Evolutionary conservation across 768 basidiomycete genomes (phyloP), one percentile per base, ranked within the genome.

Genomic region (Trametes maxima): DNA sequence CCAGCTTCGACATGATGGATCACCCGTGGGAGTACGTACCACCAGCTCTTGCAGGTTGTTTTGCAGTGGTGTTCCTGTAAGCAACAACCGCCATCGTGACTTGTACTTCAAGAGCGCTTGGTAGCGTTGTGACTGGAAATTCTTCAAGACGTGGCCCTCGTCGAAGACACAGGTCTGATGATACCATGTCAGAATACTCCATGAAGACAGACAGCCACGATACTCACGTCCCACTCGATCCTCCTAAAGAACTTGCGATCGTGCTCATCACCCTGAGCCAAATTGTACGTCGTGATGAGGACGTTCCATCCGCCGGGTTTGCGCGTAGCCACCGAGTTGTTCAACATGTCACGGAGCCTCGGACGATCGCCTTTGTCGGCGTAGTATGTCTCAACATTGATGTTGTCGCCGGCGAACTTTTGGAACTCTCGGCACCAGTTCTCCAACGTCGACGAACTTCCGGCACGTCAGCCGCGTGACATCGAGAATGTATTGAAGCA

Each of bases 361-460:
- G 83, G 77, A 21, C 97, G 86, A 53, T 98, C 95, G 13, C 89
- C 87, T 76, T 97, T 97, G 28, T 88, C 84, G 5, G 94, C 97
- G 67, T 98, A 99, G 73, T 98, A 99, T 13, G 92, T 92, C 70
- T 91, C 88, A 6, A 98, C 85, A 17, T 85, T 80, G 71, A 99
- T 88, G 6, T 82, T 81, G 5, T 95, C 95, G 5, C 57, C 62
- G 2, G 91, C 91, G 69, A 99, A 99, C 36, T 87, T 86, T 24
- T 86, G 84, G 70, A 99, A 98, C 75, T 99, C 97, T 66, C 97
- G 85, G 73, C 94, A 91, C 97, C 97, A 99, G 69, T 99, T 99
- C 74, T 99, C 97, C 24, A 98, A 78, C 0, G 95, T 98, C 3
- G 96, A 98, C 3, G 96, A 94, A 33, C 94, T 95, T 57, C 63